Evolutionary conservation across 225 moss, liverwort and hornwort species (phyloP).

Genomic region (Polytrichum formosum): DNA sequence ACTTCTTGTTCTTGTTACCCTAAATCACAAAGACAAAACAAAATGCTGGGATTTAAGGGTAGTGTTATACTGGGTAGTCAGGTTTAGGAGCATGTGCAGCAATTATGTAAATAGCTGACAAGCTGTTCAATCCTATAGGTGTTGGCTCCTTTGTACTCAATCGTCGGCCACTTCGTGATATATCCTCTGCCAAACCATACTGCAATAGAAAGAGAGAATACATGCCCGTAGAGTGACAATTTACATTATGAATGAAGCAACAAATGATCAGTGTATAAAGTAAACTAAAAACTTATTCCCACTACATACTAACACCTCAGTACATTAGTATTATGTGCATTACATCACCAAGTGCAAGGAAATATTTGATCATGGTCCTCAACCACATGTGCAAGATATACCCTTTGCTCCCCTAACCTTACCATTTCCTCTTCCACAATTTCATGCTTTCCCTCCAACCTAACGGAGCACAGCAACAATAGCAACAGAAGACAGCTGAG

Average conservation of each 20-base stretch:
- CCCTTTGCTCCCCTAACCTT: constrained; percentile 92
- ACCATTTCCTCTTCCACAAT: constrained; percentile 93
- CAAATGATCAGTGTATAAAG: too few relatives aligned
- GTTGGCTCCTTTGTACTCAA: constrained; percentile 55
- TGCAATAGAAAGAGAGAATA: constrained; percentile 30
- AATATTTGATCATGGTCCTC: too few relatives aligned
- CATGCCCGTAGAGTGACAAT: too few relatives aligned
- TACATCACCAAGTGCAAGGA: too few relatives aligned
- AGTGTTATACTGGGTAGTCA: constrained; percentile 76
- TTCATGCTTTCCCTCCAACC: constrained; percentile 91
- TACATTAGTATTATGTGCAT: too few relatives aligned
- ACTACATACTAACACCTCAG: too few relatives aligned
- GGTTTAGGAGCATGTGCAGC: constrained; percentile 96
- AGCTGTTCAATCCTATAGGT: constrained; percentile 83
- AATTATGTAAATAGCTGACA: constrained; percentile 95
- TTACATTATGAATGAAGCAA: too few relatives aligned
- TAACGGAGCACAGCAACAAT: constrained; percentile 18
- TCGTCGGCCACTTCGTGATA: constrained; percentile 75
- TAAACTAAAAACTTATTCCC: too few relatives aligned
- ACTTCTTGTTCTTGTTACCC: too few relatives aligned
- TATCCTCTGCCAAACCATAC: constrained; percentile 99
- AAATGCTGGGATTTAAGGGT: not conserved
- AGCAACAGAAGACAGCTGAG: too few relatives aligned
- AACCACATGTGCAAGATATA: too few relatives aligned
- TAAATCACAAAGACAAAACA: too few relatives aligned